Evolutionary conservation across 805 yeast species (phyloP).

Genomic region (Metschnikowia noctiluminum): DNA sequence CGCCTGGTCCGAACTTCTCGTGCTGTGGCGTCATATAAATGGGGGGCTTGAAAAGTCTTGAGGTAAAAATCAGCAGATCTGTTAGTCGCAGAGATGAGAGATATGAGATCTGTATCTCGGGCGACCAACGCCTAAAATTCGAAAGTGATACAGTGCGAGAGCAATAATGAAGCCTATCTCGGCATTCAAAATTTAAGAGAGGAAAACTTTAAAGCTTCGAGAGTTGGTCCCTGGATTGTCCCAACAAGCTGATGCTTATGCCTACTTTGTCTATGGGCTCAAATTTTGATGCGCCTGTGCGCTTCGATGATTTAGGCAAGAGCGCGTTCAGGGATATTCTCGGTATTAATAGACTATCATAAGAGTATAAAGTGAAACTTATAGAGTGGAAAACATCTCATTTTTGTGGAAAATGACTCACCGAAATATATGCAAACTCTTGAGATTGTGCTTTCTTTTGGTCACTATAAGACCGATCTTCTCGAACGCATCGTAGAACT

Average conservation of each 20-base stretch:
- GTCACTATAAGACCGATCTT: conserved; percentile 19
- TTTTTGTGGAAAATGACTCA: background rate
- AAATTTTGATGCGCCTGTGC: conserved; percentile 1
- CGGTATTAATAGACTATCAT: too few species aligned
- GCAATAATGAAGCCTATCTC: too few species aligned
- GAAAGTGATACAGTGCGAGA: background rate
- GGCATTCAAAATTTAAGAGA: too few species aligned
- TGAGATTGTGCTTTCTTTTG: conserved; percentile 25
- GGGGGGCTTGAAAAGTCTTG: background rate
- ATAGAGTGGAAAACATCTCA: too few species aligned
- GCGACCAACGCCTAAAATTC: background rate
- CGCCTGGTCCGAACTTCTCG: conserved; percentile 18
- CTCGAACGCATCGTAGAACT: conserved; percentile 25
- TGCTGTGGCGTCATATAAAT: background rate
- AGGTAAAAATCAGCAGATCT: background rate
- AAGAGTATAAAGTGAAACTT: too few species aligned
- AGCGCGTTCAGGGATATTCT: background rate
- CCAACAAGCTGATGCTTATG: too few species aligned
- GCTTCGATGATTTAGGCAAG: background rate
- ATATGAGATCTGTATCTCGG: too few species aligned
- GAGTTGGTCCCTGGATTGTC: too few species aligned
- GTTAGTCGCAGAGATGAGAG: too few species aligned
- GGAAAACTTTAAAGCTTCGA: too few species aligned
- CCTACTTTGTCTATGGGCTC: too few species aligned
- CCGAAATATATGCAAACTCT: conserved; percentile 23